phyloP scores from a whole-genome alignment of 345 rosid species.

The Orychophragmus violaceus region DNA sequence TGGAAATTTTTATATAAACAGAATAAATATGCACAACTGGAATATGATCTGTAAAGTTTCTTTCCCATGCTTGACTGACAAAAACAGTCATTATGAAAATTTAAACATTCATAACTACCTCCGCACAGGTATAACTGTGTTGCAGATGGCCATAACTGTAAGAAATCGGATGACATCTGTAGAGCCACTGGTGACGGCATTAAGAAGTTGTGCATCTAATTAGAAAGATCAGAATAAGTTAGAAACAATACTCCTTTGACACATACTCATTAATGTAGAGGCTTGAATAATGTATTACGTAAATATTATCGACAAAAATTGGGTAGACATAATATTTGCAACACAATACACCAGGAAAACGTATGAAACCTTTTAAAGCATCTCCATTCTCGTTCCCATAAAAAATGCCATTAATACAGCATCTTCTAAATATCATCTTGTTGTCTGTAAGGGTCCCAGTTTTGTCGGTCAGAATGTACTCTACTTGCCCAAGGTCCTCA shows the following conservation, averaged over 20 bases:
- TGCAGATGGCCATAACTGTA: constrained; percentile 88
- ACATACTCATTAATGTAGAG: constrained; percentile 12
- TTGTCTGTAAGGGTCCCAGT: constrained; percentile 98
- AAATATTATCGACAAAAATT: neutral
- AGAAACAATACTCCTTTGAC: constrained; percentile 4
- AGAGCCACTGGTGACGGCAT: constrained; percentile 69
- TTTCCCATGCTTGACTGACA: neutral
- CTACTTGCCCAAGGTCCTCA: constrained; percentile 99
- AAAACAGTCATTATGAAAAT: neutral
- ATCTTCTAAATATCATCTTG: constrained; percentile 93
- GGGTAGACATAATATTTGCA: too few species aligned
- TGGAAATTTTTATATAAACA: neutral
- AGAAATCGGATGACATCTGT: constrained; percentile 76
- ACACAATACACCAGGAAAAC: constrained; percentile 2
- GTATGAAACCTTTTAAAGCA: constrained; percentile 79
- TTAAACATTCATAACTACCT: constrained; percentile 38
- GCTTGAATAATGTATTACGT: neutral
- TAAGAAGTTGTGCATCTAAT: constrained; percentile 61
- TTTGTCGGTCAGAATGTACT: constrained; percentile 96
- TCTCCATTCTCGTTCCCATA: constrained; percentile 88
- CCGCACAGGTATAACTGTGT: constrained; percentile 79
- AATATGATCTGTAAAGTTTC: neutral
- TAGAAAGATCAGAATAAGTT: constrained; percentile 5
- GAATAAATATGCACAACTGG: neutral
- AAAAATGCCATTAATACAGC: constrained; percentile 74